Base-by-base conservation (phyloP, 164 flowering plant species). In the Aristolochia fimbriata region DNA sequence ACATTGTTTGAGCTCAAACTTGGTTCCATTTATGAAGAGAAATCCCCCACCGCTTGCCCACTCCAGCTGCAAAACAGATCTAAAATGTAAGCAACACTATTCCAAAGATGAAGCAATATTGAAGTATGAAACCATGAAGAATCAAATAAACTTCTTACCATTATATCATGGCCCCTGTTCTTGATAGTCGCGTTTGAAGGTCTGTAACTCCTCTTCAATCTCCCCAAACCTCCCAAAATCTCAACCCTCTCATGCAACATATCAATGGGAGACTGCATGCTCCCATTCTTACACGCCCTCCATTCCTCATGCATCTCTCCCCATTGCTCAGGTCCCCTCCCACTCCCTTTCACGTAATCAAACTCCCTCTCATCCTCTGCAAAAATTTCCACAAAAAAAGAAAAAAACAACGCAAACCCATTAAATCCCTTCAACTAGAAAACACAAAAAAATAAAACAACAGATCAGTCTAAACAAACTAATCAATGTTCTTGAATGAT, bases 191-290 rank as follows among this genome's bases (percentile, higher is more conserved):
- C 81, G 59, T 68, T 66, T 27, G 82, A 45, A 16, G 80, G 74
- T 59, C 58, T 73, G 69, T 82, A 82, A 41, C 43, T 64, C 63
- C 69, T 74, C 48, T 67, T 62, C 4, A 82, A 66, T 30, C 62
- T 62, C 45, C 79, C 78, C 9, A 80, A 51, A 30, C 65, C 47
- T 4, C 78, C 63, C 12, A 71, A 70, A 1, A 80, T 62, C 24
- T 64, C 47, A 23, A 80, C 84, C 57, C 77, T 75, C n/a, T 73
- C 69, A 55, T 70, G 47, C 68, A 67, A 63, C 47, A 83, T 24
- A 70, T 85, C 84, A n/a, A 85, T 83, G 0, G 91, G 91, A 62
- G 91, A 85, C 60, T 85, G 91, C 83, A 82, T 65, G 0, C 31
- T 17, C 31, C 91, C 91, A 47, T 69, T 62, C 12, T 67, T 71